These are phyloP conservation scores for Medicago lupulina DNA, from an alignment of 306 rosid species.

Conservation along the genomic window DNA sequence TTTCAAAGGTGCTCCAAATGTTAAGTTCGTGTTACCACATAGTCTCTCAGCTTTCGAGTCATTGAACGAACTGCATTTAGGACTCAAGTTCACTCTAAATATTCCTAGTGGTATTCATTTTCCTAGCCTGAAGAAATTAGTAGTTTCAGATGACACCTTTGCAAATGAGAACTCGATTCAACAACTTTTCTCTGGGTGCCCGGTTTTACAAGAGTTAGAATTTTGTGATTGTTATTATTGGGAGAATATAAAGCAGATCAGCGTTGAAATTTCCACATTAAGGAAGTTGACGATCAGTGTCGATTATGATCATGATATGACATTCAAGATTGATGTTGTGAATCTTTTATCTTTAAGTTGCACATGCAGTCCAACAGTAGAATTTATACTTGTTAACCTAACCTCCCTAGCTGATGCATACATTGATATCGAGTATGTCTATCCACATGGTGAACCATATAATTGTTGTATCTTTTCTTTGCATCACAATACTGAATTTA, in stretches of 20 bases:
- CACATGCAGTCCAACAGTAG: too few relatives aligned
- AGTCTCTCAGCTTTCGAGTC: constrained; percentile 24
- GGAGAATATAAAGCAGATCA: neutral
- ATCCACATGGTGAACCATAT: too few relatives aligned
- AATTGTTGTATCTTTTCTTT: too few relatives aligned
- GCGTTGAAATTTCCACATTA: neutral
- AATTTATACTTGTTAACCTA: too few relatives aligned
- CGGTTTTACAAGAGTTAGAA: neutral
- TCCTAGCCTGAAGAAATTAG: constrained; percentile 12
- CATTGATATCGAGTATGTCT: too few relatives aligned
- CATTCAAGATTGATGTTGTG: constrained; percentile 29
- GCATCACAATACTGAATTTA: too few relatives aligned
- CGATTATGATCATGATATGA: neutral
- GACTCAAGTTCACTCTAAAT: neutral
- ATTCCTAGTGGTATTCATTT: neutral
- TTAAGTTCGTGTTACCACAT: constrained; percentile 9
- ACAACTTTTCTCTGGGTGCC: constrained; percentile 17
- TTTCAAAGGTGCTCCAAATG: neutral
- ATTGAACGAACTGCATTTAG: constrained; percentile 12
- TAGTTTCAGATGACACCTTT: constrained; percentile 18
- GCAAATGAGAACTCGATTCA: constrained; percentile 23
- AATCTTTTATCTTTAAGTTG: constrained; percentile 1
- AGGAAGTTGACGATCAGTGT: neutral
- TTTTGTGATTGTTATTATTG: constrained; percentile 11
- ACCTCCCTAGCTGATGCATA: too few relatives aligned